Evolutionary conservation across 495 filamentous ascomycete genomes (phyloP), one percentile per base, ranked within the genome.

Genomic region (Penicillium canariense): DNA sequence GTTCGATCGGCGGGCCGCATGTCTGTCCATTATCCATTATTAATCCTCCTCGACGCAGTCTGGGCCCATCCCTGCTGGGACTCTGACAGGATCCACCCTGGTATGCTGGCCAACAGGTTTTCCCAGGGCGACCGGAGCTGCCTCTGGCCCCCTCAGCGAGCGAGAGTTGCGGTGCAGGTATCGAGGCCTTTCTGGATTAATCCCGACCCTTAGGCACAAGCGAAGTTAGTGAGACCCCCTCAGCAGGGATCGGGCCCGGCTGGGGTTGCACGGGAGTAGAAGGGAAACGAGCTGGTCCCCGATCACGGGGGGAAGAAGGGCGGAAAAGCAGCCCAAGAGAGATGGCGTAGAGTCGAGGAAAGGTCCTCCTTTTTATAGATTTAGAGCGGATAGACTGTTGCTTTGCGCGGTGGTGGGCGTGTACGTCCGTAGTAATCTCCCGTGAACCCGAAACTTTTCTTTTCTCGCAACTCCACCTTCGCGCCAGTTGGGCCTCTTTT

Each of bases 391-490:
- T n/a, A n/a, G n/a, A n/a, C n/a, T n/a, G n/a, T n/a, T n/a, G n/a
- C n/a, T n/a, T n/a, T n/a, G n/a, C n/a, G n/a, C n/a, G n/a, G n/a
- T n/a, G n/a, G n/a, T n/a, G n/a, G n/a, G n/a, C n/a, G n/a, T n/a
- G n/a, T n/a, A n/a, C n/a, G n/a, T n/a, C n/a, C n/a, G 40, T 43
- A 5, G 15, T 18, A 18, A 26, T 58, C 54, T 23, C 61, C 67
- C 55, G 63, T 62, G 59, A 63, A 47, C 59, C 64, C 61, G 62
- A 67, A 63, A 65, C 61, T 67, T 71, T 72, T 68, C 64, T 69
- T 68, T 71, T 71, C 63, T 68, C 58, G 54, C 64, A 68, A 63
- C 63, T 70, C 64, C 66, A 71, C 66, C 64, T 60, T 27, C 56
- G 59, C 46, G 46, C 46, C 28, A 65, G 58, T 57, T 58, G 48